These are phyloP conservation scores for Heterotrichella gracilis DNA, from an alignment of 352 stramenopile genomes.

Conservation along the genomic window DNA sequence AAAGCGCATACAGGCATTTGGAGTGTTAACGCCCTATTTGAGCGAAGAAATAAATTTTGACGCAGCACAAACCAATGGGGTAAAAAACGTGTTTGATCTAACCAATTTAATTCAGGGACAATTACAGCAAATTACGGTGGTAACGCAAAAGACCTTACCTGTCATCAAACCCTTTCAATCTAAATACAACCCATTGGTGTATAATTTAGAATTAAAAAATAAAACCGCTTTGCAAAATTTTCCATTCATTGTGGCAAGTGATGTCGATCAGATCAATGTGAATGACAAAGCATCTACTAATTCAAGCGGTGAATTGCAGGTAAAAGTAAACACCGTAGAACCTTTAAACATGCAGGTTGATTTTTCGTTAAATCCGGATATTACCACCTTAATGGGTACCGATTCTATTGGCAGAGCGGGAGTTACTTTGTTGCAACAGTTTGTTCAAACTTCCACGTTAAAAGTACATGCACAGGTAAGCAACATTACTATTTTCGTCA, in stretches of 20 bases:
- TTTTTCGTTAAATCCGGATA: constrained; percentile 6
- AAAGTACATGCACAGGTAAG: neutral
- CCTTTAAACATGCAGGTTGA: neutral
- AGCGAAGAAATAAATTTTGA: constrained; percentile 4
- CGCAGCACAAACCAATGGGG: neutral
- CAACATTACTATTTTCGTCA: neutral
- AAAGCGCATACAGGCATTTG: neutral
- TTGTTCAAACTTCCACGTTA: neutral
- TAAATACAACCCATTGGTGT: neutral
- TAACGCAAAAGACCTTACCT: neutral
- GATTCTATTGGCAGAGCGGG: neutral
- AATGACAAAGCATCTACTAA: neutral
- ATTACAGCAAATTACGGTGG: neutral
- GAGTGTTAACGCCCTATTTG: neutral
- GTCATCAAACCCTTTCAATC: neutral
- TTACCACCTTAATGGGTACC: neutral
- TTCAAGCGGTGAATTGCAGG: neutral
- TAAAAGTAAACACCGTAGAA: neutral
- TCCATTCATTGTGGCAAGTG: neutral
- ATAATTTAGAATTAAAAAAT: neutral
- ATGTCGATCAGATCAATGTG: neutral
- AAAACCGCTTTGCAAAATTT: neutral
- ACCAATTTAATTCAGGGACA: constrained; percentile 5
- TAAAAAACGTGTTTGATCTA: neutral
- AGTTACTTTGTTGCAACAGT: neutral